Conservation (phyloP, 768 basidiomycete genomes). For the Mycena vitilis region DNA sequence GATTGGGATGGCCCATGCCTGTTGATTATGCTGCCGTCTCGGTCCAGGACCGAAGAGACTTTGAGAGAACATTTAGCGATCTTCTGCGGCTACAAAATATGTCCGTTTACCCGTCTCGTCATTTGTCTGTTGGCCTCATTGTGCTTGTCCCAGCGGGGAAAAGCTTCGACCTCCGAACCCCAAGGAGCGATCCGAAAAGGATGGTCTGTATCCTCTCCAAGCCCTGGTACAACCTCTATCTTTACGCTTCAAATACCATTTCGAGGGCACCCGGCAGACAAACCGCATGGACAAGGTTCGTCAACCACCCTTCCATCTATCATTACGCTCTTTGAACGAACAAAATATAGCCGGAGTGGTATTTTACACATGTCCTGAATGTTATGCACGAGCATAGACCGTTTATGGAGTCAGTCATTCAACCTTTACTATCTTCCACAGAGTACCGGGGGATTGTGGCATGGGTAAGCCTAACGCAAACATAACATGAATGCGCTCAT, state of each 20-base stretch:
- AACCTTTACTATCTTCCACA: slow-evolving; percentile 73
- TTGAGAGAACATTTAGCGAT: slow-evolving; percentile 84
- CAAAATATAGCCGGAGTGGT: slow-evolving; percentile 89
- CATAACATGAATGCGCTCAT: slow-evolving; percentile 8
- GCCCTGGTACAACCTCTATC: slow-evolving; percentile 86
- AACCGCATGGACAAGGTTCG: slow-evolving; percentile 92
- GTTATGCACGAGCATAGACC: slow-evolving; percentile 84
- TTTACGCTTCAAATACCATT: slow-evolving; percentile 94
- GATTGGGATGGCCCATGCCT: slow-evolving; percentile 85
- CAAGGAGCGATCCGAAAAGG: slow-evolving; percentile 49
- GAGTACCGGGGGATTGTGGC: slow-evolving; percentile 76
- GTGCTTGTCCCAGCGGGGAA: slow-evolving; percentile 58
- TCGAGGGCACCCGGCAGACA: slow-evolving; percentile 86
- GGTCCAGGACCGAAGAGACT: slow-evolving; percentile 64
- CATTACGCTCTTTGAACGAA: neutral
- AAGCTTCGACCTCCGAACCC: slow-evolving; percentile 50
- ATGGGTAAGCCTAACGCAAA: slow-evolving; percentile 63
- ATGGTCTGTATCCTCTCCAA: slow-evolving; percentile 85
- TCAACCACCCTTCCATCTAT: neutral
- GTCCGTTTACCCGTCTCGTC: slow-evolving; percentile 58
- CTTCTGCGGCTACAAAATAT: slow-evolving; percentile 81
- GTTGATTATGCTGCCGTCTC: slow-evolving; percentile 71
- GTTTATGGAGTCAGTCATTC: slow-evolving; percentile 83
- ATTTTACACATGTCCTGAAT: slow-evolving; percentile 92
- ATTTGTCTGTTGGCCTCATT: slow-evolving; percentile 3